Evolutionary conservation across 2,329 filamentous ascomycete species (phyloP).

Genomic region (Aspergillus sp.): DNA sequence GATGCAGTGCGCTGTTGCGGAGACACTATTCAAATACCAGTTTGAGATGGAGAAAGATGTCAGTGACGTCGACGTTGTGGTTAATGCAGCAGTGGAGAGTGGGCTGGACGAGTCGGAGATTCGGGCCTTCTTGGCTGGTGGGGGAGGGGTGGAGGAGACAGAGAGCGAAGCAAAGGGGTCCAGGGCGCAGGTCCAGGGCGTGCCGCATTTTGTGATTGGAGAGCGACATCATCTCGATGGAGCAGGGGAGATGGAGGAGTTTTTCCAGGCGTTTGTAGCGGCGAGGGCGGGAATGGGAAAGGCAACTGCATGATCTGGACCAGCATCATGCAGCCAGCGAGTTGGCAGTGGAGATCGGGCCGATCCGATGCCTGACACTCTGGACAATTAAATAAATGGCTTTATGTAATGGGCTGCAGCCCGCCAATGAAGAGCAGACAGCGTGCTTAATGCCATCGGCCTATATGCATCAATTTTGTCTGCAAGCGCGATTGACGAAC

Average conservation of each 20-base stretch:
- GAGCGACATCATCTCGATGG: constrained; percentile 13
- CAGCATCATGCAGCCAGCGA: too few species aligned
- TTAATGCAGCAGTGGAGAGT: constrained; percentile 10
- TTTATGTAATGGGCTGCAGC: too few species aligned
- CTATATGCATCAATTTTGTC: not conserved
- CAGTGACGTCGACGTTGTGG: constrained; percentile 11
- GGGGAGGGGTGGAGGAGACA: constrained; percentile 8
- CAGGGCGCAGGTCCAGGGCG: constrained; percentile 12
- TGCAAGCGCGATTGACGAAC: not conserved
- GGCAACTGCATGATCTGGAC: too few species aligned
- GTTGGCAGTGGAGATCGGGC: too few species aligned
- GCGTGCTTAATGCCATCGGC: too few species aligned
- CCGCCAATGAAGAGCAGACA: too few species aligned
- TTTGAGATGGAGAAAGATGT: constrained; percentile 23
- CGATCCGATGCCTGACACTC: too few species aligned
- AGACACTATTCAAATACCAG: constrained; percentile 19
- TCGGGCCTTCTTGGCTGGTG: constrained; percentile 13
- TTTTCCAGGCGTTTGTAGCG: constrained; percentile 18
- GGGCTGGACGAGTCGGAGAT: constrained; percentile 10
- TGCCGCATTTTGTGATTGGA: constrained; percentile 22
- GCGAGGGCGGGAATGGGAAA: not conserved
- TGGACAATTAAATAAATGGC: too few species aligned
- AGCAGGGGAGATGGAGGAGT: constrained; percentile 18
- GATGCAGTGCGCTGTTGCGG: constrained; percentile 9
- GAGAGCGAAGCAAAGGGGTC: constrained; percentile 12